Conservation (phyloP, 495 filamentous ascomycete genomes). For the Penicillium flavigenum region DNA sequence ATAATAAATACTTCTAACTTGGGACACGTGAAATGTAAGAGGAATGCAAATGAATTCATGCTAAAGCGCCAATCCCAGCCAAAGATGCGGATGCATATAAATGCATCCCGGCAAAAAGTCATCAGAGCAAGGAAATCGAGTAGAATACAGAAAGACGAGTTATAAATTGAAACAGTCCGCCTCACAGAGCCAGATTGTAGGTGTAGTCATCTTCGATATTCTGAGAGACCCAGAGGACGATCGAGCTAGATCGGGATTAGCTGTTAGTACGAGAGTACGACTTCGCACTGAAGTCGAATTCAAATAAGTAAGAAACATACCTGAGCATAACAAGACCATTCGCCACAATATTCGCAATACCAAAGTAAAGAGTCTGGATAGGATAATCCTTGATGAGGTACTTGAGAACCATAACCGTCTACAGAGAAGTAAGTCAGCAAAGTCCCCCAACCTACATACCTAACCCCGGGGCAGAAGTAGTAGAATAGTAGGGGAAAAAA, state of each 20-base stretch:
- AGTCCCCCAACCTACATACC: neutral
- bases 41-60: constrained; percentile 16
- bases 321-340: constrained; percentile 88
- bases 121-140: constrained; percentile 20
- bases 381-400: constrained; percentile 77
- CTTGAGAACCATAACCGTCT: constrained; percentile 85
- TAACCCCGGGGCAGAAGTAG: neutral
- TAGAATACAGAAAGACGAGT: constrained; percentile 25
- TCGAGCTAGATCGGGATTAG: constrained; percentile 60
- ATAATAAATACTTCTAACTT: neutral
- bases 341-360: constrained; percentile 85
- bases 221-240: constrained; percentile 94
- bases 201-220: constrained; percentile 99
- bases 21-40: neutral
- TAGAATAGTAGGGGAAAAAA: neutral
- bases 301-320: constrained; percentile 44
- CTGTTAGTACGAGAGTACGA: constrained; percentile 10
- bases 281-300: neutral
- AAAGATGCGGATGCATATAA: constrained; percentile 17
- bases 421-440: constrained; percentile 10
- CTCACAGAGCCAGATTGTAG: constrained; percentile 83
- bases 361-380: constrained; percentile 88
- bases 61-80: constrained; percentile 19
- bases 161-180: constrained; percentile 1
- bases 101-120: constrained; percentile 13